These are phyloP conservation scores for Pythium brachiatum DNA, from an alignment of 352 stramenopile genomes.

Conservation along the genomic window DNA sequence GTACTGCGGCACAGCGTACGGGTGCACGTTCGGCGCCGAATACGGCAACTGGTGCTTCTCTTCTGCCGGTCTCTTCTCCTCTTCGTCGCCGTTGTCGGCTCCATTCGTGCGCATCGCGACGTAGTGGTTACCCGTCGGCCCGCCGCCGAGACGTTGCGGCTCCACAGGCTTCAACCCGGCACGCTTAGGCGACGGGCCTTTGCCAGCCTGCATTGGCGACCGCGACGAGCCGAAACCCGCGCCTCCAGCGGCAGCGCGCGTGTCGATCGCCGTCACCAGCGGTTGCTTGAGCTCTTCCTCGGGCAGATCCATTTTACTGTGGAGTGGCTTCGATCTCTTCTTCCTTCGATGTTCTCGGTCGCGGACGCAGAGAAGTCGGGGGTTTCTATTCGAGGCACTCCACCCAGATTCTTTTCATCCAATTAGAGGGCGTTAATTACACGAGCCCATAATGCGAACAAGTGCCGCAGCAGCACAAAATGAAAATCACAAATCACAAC, in stretches of 20 bases:
- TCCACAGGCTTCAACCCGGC: slow-evolving; percentile 19
- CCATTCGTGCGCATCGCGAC: slow-evolving; percentile 34
- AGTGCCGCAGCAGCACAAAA: not conserved
- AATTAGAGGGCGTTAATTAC: not conserved
- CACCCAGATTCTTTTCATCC: not conserved
- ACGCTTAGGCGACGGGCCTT: slow-evolving; percentile 22
- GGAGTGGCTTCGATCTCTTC: slow-evolving; percentile 17
- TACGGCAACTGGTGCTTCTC: slow-evolving; percentile 54
- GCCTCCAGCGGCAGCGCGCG: not conserved
- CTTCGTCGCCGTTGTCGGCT: slow-evolving; percentile 38
- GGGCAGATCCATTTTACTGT: slow-evolving; percentile 57
- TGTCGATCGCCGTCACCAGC: slow-evolving; percentile 40
- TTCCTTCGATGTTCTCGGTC: slow-evolving; percentile 25
- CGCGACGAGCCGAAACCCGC: slow-evolving; percentile 7
- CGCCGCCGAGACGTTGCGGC: slow-evolving; percentile 12
- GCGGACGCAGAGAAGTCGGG: not conserved
- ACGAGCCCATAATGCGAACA: not conserved
- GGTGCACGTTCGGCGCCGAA: slow-evolving; percentile 69
- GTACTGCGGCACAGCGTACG: slow-evolving; percentile 80
- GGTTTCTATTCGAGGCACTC: slow-evolving; percentile 10
- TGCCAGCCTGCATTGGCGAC: slow-evolving; percentile 16
- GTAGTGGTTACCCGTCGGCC: slow-evolving; percentile 30
- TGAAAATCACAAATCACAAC: slow-evolving; percentile 18
- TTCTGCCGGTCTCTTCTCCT: slow-evolving; percentile 42
- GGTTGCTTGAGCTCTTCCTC: slow-evolving; percentile 78